Percentiles rank a stretch among this genome's conserved stretches.
These are phyloP conservation scores for Talaromyces liani DNA, from an alignment of 495 filamentous ascomycete genomes.

Conservation along the genomic window DNA sequence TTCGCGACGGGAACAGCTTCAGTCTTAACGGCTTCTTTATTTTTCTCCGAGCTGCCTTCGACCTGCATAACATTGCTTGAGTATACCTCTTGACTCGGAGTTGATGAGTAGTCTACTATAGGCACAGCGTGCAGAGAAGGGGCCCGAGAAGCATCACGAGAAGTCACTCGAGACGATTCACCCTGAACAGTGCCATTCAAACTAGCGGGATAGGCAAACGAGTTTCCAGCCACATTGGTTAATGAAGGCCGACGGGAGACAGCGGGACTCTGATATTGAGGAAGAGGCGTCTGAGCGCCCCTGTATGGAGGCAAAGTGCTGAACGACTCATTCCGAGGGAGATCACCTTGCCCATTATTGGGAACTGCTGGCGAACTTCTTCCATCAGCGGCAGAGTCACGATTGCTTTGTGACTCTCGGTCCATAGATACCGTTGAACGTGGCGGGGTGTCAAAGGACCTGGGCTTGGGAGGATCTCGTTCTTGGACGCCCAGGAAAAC, in stretches of 20 bases:
- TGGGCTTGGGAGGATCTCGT: background rate
- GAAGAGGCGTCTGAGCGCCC: constrained; percentile 3
- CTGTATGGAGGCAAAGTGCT: constrained; percentile 4
- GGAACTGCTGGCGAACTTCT: background rate
- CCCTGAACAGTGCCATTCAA: background rate
- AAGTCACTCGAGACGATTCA: constrained; percentile 6
- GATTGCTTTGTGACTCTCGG: background rate
- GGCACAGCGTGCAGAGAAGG: background rate
- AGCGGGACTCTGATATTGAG: constrained; percentile 4
- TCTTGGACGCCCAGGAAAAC: background rate
- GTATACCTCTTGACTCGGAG: background rate
- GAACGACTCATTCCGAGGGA: constrained; percentile 2
- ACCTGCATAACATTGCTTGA: background rate
- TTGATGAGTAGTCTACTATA: background rate
- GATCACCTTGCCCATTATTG: background rate
- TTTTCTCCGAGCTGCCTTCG: background rate
- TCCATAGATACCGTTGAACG: background rate
- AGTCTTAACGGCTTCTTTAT: background rate
- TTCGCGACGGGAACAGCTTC: background rate
- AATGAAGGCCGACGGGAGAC: constrained; percentile 6
- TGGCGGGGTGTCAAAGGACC: background rate
- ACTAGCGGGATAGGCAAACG: background rate
- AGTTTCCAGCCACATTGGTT: background rate
- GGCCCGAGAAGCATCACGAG: background rate
- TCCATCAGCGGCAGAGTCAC: background rate